Conservation (phyloP, 306 rosid species). For the Sesbania bispinosa region DNA sequence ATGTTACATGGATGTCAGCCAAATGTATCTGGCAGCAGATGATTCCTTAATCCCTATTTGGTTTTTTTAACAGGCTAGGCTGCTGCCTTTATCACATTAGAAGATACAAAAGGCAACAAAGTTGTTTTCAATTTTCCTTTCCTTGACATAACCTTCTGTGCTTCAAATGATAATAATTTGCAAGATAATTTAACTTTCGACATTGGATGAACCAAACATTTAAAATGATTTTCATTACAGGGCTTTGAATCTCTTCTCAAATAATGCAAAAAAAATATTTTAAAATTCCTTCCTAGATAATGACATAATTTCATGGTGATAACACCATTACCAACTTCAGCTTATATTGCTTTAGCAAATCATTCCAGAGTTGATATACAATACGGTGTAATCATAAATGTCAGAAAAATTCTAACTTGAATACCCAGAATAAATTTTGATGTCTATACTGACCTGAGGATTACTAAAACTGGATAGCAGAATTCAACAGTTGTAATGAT, state of each 20-base stretch:
- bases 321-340: background rate
- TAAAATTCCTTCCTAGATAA: background rate
- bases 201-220: background rate
- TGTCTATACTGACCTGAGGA: conserved; percentile 62
- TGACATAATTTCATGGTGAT: background rate
- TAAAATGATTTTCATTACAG: background rate
- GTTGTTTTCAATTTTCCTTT: conserved; percentile 17
- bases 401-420: background rate
- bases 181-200: conserved; percentile 12
- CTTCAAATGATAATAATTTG: background rate
- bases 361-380: conserved; percentile 1
- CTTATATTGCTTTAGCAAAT: background rate
- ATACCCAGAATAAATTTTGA: background rate
- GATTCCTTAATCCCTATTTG: too few relatives aligned
- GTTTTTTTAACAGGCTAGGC: too few relatives aligned
- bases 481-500: conserved; percentile 51
- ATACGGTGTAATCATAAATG: background rate
- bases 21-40: conserved; percentile 11
- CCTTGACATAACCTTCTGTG: background rate
- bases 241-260: background rate
- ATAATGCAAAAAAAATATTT: background rate
- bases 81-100: background rate
- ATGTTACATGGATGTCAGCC: background rate
- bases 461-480: conserved; percentile 69
- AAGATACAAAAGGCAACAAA: background rate